These are phyloP conservation scores for Rhamnella rubrinervis DNA, from an alignment of 331 rosid species.

Conservation along the genomic window DNA sequence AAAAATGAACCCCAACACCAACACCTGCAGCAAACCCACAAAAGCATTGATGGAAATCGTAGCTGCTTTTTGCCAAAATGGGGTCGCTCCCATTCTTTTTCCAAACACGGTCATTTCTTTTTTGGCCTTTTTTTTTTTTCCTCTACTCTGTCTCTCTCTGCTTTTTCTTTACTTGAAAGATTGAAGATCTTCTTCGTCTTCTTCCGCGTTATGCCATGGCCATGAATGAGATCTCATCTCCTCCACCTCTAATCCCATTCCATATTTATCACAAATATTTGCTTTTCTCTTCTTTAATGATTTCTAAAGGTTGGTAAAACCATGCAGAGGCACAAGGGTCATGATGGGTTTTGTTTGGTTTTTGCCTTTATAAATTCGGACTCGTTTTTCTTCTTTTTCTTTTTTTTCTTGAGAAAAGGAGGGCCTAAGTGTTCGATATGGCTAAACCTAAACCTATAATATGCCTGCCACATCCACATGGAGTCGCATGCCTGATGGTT, in stretches of 20 bases:
- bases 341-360: too few relatives aligned
- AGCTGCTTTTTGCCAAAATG: conserved; percentile 24
- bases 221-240: conserved; percentile 15
- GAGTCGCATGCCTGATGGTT: too few relatives aligned
- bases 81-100: conserved; percentile 23
- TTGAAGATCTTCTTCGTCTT: neutral
- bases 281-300: neutral
- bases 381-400: too few relatives aligned
- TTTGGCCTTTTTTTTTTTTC: too few relatives aligned
- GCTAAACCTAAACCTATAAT: too few relatives aligned
- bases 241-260: conserved; percentile 18
- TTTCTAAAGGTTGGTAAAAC: too few relatives aligned
- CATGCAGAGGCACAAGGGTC: neutral
- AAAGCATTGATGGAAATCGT: conserved; percentile 19
- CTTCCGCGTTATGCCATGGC: conserved; percentile 20
- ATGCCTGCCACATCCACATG: too few relatives aligned
- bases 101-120: too few relatives aligned
- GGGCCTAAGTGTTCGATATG: too few relatives aligned
- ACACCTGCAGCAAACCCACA: conserved; percentile 12
- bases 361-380: too few relatives aligned
- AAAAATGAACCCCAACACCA: conserved; percentile 10
- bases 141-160: neutral
- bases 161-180: neutral
- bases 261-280: neutral
- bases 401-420: too few relatives aligned